phyloP scores from a whole-genome alignment of 2,329 filamentous ascomycete species.

The Hypomyces rosellus region DNA sequence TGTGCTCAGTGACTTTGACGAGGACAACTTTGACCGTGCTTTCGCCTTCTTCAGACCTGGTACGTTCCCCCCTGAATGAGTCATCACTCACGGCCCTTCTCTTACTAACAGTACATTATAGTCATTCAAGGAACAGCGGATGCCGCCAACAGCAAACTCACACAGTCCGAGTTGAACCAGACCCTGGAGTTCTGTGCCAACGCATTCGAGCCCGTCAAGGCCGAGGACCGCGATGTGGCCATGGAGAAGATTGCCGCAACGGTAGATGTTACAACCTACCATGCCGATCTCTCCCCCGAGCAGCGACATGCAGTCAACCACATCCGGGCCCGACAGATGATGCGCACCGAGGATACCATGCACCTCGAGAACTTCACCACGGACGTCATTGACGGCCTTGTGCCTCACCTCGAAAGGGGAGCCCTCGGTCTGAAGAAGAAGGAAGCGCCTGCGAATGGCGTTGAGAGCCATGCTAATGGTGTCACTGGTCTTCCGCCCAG shows the following conservation, averaged over 20 bases:
- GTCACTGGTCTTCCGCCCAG: too few relatives aligned
- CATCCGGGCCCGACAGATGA: conserved; percentile 24
- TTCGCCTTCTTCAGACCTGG: conserved; percentile 34
- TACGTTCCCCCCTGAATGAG: conserved; percentile 16
- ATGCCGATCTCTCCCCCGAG: conserved; percentile 18
- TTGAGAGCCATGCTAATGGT: too few relatives aligned
- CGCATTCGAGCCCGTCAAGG: conserved; percentile 18
- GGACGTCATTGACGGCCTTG: conserved; percentile 19
- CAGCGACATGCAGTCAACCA: conserved; percentile 21
- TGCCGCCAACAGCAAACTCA: conserved; percentile 17
- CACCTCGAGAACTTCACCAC: conserved; percentile 26
- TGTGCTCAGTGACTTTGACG: conserved; percentile 35
- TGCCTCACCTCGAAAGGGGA: conserved; percentile 20
- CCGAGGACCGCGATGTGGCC: not conserved
- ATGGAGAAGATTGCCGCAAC: conserved; percentile 3
- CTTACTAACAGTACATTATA: conserved; percentile 8
- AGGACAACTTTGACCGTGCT: conserved; percentile 36
- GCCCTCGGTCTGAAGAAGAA: conserved; percentile 11
- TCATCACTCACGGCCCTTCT: not conserved
- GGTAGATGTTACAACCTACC: conserved; percentile 7
- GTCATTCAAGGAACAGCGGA: conserved; percentile 32
- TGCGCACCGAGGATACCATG: conserved; percentile 26
- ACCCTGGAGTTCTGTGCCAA: conserved; percentile 25
- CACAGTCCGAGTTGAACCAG: conserved; percentile 23
- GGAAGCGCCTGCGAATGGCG: conserved; percentile 2